Evolutionary conservation across 2,329 filamentous ascomycete genomes (phyloP).

Genomic region (Pseudogymnoascus sp.): DNA sequence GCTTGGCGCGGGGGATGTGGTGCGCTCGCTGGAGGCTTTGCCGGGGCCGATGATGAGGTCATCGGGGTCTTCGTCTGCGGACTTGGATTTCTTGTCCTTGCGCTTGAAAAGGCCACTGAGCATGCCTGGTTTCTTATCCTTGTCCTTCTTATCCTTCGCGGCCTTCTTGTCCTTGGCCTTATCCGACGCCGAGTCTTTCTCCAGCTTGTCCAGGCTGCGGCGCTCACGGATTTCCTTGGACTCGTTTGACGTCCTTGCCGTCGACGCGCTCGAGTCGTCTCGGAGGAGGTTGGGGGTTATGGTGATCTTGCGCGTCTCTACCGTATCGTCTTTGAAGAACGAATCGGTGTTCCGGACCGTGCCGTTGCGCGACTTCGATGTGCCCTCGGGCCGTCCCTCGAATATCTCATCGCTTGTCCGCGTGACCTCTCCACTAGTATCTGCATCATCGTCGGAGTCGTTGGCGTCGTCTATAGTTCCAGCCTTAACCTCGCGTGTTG

Average conservation of each 20-base stretch:
- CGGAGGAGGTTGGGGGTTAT: conserved; percentile 86
- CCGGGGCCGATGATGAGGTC: conserved; percentile 17
- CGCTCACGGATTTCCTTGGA: conserved; percentile 45
- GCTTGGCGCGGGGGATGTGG: conserved; percentile 24
- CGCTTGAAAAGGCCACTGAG: conserved; percentile 49
- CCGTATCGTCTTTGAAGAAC: conserved; percentile 92
- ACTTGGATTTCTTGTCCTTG: conserved; percentile 36
- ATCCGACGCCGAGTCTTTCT: conserved; percentile 58
- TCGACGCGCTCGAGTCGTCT: conserved; percentile 53
- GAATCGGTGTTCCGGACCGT: conserved; percentile 88
- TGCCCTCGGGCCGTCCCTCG: conserved; percentile 42
- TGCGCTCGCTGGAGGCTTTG: conserved; percentile 36
- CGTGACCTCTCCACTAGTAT: conserved; percentile 29
- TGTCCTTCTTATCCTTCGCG: conserved; percentile 52
- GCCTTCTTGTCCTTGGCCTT: conserved; percentile 66
- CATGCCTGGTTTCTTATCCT: conserved; percentile 48
- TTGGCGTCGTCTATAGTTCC: background rate
- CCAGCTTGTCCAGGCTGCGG: conserved; percentile 66
- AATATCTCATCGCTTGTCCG: conserved; percentile 61
- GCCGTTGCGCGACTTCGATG: conserved; percentile 67
- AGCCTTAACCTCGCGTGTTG: conserved; percentile 24
- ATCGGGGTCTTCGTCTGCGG: conserved; percentile 42
- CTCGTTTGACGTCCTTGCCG: conserved; percentile 33
- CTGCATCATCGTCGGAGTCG: conserved; percentile 12
- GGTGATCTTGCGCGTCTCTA: conserved; percentile 95